These are phyloP conservation scores for Vicia villosa DNA, from an alignment of 306 rosid species.

Conservation along the genomic window DNA sequence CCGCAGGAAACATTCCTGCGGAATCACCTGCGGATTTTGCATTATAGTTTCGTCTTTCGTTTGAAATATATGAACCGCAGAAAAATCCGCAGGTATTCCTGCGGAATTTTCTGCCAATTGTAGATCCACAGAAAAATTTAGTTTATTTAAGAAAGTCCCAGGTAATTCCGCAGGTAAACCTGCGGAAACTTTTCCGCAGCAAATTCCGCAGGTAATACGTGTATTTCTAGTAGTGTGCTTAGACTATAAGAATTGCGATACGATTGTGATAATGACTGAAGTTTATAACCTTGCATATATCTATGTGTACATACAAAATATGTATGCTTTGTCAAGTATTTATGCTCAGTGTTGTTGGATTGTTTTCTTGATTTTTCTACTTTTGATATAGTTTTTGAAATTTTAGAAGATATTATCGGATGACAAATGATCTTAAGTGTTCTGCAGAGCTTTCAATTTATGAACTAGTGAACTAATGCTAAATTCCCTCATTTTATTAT, in stretches of 20 bases:
- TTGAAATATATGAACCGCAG: no score
- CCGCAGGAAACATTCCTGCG: no score
- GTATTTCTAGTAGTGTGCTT: no score
- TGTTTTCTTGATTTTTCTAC: constrained; percentile 35
- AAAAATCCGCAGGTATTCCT: no score
- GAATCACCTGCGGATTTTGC: no score
- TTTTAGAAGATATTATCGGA: constrained; percentile 28
- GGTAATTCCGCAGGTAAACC: no score
- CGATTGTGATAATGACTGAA: neutral
- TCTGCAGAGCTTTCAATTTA: neutral
- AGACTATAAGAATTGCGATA: constrained; percentile 31
- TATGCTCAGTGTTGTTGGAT: constrained; percentile 11
- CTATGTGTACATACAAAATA: neutral
- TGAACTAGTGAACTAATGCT: constrained; percentile 32
- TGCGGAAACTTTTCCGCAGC: no score
- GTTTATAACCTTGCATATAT: neutral
- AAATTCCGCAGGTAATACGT: no score
- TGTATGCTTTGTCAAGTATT: neutral
- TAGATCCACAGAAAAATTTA: no score
- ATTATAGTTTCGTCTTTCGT: no score
- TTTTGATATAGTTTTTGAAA: constrained; percentile 22
- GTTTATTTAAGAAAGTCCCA: no score
- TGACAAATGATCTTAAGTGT: constrained; percentile 22
- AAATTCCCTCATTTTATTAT: constrained; percentile 37
- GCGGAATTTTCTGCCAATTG: no score